Base-by-base conservation (phyloP, 2,329 filamentous ascomycete species). In the Lachnellula arida region DNA sequence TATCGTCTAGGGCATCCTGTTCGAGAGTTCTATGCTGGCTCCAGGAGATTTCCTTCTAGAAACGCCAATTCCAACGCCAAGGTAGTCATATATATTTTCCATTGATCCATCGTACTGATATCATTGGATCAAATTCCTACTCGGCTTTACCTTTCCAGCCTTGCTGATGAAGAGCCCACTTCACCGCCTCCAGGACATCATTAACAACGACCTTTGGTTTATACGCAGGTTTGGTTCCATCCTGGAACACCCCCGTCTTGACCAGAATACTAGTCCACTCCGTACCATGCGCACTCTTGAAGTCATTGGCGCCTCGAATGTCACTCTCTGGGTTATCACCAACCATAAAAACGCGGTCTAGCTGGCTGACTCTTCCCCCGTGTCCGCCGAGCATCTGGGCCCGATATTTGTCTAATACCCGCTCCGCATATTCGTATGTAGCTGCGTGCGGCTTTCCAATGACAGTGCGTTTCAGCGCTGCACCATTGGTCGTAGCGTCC, bases 301-400 rank as follows among this genome's bases (percentile, higher is more conserved):
- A 96, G 48, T 81, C 79, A 68, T 95, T 95, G 23, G 89, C 91
- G 5, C 93, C 93, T 4, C 82, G 78, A 62, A 97, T 96, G 70
- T 97, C 93, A 64, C 88, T 93, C 68, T 89, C 89, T 6, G 88
- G 88, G 66, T 92, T 92, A 67, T 92, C 88, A 5, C 93, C 93
- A 44, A 97, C 82, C 93, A 97, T 97, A 73, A 95, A 97, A 15
- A 97, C 91, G 47, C 79, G 81, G 65, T 78, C 78, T 53, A 96
- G 72, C n/a, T 80, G 78, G 19, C 65, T 70, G 4, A 71, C 56
- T 60, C 19, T 66, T 58, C 58, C 61, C 51, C 65, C 61, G 44
- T 60, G 49, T 35, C 15, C 46, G 17, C n/a, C 48, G 19, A 54
- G 46, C 46, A 49, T 35, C 34, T 53, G 57, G 32, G 44, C 52